These are phyloP conservation scores for Tuber magnatum DNA, from an alignment of 495 filamentous ascomycete species.

Conservation along the genomic window DNA sequence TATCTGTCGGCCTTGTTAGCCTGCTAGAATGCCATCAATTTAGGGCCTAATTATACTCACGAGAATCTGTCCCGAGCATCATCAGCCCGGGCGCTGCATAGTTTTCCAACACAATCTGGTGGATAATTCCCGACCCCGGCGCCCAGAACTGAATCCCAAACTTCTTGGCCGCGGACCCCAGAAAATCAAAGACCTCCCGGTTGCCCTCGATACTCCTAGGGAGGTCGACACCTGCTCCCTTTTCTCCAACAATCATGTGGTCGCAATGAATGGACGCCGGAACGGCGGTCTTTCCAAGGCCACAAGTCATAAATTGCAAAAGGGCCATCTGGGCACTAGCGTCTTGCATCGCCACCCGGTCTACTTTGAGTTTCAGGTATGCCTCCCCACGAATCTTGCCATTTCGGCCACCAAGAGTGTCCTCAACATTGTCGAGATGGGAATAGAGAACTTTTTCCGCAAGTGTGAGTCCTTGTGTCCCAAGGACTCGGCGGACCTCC, in stretches of 20 bases:
- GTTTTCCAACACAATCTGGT: constrained; percentile 96
- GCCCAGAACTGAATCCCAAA: constrained; percentile 99
- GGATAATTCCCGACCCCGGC: constrained; percentile 96
- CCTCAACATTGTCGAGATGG: constrained; percentile 79
- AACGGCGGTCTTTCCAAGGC: constrained; percentile 81
- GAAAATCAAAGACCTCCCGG: constrained; percentile 93
- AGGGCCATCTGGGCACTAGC: constrained; percentile 97
- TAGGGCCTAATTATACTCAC: constrained; percentile 10
- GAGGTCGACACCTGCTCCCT: constrained; percentile 81
- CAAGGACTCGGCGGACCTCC: constrained; percentile 66
- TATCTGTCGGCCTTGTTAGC: constrained; percentile 47
- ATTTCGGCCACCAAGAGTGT: constrained; percentile 71
- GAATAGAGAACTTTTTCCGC: constrained; percentile 98
- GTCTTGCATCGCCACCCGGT: constrained; percentile 98
- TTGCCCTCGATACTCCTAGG: constrained; percentile 82
- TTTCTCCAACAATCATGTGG: constrained; percentile 94
- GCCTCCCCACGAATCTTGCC: constrained; percentile 82
- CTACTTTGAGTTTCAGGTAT: constrained; percentile 94
- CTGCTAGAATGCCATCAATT: neutral
- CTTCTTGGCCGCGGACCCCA: constrained; percentile 88
- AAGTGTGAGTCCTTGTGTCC: constrained; percentile 65
- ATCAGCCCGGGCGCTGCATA: constrained; percentile 95
- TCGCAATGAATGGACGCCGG: constrained; percentile 98
- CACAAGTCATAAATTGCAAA: constrained; percentile 97
- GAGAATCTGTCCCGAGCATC: constrained; percentile 99